A percentile compares a stretch with the other conserved stretches of the same genome.
phyloP scores from a whole-genome alignment of 2,329 filamentous ascomycete genomes.

The Drechslerella dactyloides region DNA sequence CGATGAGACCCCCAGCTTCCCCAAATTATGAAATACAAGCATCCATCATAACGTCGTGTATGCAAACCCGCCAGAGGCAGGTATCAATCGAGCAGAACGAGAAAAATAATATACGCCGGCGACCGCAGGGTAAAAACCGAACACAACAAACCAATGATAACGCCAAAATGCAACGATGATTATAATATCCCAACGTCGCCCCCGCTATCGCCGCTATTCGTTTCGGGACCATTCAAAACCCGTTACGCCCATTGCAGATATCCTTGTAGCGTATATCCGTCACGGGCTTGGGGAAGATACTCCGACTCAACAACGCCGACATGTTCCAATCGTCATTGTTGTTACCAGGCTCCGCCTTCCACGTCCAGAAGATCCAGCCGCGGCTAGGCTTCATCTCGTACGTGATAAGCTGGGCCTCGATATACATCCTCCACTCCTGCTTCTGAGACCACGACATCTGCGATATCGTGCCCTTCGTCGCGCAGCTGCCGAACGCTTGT shows the following conservation, averaged over 20 bases:
- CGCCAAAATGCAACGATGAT: background rate
- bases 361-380: slow-evolving; percentile 68
- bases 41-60: too few relatives aligned
- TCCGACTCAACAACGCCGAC: slow-evolving; percentile 20
- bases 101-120: background rate
- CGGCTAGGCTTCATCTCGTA: slow-evolving; percentile 63
- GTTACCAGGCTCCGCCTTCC: slow-evolving; percentile 66
- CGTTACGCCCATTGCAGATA: slow-evolving; percentile 16
- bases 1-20: too few relatives aligned
- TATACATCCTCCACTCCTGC: slow-evolving; percentile 54
- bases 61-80: too few relatives aligned
- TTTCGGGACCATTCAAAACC: background rate
- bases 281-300: slow-evolving; percentile 24
- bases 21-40: too few relatives aligned
- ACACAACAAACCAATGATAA: background rate
- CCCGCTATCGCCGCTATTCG: background rate
- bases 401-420: slow-evolving; percentile 64
- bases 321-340: slow-evolving; percentile 57
- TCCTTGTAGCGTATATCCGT: slow-evolving; percentile 12
- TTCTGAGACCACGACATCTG: slow-evolving; percentile 24
- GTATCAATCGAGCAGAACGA: too few relatives aligned
- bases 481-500: slow-evolving; percentile 57
- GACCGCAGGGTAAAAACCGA: background rate
- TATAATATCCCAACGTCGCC: background rate
- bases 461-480: slow-evolving; percentile 12